Evolutionary conservation across 495 filamentous ascomycete genomes (phyloP).

Genomic region (Cudoniella acicularis): DNA sequence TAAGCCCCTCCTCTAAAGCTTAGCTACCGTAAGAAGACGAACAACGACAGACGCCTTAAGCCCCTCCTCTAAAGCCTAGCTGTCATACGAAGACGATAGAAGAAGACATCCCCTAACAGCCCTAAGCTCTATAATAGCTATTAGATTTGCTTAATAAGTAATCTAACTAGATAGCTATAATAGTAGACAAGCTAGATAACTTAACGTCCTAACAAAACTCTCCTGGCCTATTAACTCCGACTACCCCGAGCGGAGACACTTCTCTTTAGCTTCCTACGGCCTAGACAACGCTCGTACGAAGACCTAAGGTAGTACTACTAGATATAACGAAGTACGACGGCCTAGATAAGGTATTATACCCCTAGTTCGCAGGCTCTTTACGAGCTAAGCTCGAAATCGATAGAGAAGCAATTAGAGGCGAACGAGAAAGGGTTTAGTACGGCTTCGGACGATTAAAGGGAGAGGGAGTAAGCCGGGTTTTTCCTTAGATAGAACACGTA

Average conservation of each 20-base stretch:
- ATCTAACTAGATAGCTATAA: neutral
- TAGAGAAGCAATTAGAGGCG: neutral
- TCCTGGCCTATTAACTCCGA: too few species aligned
- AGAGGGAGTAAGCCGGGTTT: neutral
- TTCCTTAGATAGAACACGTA: neutral
- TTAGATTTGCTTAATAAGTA: too few species aligned
- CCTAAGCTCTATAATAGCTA: too few species aligned
- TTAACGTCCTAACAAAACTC: neutral
- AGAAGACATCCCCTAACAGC: too few species aligned
- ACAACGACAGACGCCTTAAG: too few species aligned
- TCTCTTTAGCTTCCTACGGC: neutral
- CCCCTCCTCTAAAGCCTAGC: too few species aligned
- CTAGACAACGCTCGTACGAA: neutral
- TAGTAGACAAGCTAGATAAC: neutral
- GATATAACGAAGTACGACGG: too few species aligned
- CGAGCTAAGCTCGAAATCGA: neutral
- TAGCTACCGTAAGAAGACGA: too few species aligned
- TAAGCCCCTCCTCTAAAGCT: too few species aligned
- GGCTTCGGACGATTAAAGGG: neutral
- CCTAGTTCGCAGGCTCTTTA: neutral
- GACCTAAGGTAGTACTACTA: neutral
- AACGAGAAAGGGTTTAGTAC: neutral
- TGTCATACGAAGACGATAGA: too few species aligned
- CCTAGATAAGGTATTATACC: too few species aligned
- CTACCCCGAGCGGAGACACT: too few species aligned